Conservation (phyloP, 2,329 filamentous ascomycete genomes). For the Lecanoromycetidae sp. region DNA sequence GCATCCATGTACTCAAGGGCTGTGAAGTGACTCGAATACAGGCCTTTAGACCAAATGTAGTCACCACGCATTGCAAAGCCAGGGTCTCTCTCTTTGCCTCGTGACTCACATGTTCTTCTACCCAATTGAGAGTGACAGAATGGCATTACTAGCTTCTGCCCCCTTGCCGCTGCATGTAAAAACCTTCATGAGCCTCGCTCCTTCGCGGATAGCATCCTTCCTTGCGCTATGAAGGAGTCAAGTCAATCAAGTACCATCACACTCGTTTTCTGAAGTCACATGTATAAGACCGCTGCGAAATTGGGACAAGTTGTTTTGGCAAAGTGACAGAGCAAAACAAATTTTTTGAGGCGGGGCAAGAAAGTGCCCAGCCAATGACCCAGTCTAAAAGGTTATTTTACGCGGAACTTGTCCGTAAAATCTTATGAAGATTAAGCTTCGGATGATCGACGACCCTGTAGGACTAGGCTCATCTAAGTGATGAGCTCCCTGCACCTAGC, state of each 20-base stretch:
- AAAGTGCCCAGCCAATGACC: too few relatives aligned
- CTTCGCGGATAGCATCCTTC: neutral
- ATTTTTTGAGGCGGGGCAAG: too few relatives aligned
- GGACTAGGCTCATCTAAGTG: too few relatives aligned
- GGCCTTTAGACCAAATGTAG: neutral
- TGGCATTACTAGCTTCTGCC: neutral
- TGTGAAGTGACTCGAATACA: neutral
- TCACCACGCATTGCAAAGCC: neutral
- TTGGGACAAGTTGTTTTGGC: too few relatives aligned
- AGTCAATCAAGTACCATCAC: neutral
- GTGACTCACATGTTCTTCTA: conserved; percentile 12
- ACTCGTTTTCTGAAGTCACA: neutral
- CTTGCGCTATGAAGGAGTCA: neutral
- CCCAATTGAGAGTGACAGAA: conserved; percentile 5
- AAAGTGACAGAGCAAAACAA: too few relatives aligned
- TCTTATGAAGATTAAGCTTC: too few relatives aligned
- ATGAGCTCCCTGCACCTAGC: too few relatives aligned
- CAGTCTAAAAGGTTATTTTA: too few relatives aligned
- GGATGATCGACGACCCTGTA: too few relatives aligned
- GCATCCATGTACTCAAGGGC: neutral
- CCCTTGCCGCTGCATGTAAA: neutral
- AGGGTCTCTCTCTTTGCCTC: neutral
- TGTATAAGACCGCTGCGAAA: neutral
- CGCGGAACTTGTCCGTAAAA: too few relatives aligned
- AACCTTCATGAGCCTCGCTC: neutral